Evolutionary conservation across 1,284 basidiomycete species (phyloP), one percentile per base, ranked within the genome.

Genomic region (Veloboletus limbatus): DNA sequence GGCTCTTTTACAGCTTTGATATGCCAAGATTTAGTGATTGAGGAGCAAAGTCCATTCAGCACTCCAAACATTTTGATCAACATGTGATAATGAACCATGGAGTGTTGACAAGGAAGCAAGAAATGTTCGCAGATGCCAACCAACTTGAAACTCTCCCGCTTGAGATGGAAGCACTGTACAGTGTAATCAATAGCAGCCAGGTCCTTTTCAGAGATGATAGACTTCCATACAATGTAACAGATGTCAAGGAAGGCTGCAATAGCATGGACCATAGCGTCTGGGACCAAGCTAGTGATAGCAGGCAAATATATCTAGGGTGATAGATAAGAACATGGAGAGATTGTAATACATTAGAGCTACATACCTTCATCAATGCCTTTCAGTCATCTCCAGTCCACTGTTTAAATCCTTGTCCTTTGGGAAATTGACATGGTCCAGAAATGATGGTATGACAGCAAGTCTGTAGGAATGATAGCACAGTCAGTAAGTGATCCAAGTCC

Each of bases 81-180:
- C 1, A 6, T 13, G 0, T 8, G n/a, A 26, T 56, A 56, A 31
- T 52, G 55, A 1, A 40, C 8, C 6, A 61, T 44, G 17, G 45
- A n/a, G 30, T 63, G 59, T 9, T 63, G 47, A 11, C 53, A 52
- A 8, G 57, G 62, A 3, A 65, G 49, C 9, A 53, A 41, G 26
- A 60, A 53, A 32, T 16, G 36, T 16, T 24, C 24, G 6, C 46
- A 5, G 1, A 40, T 8, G 7, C 14, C n/a, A 47, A n/a, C 55
- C 45, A 3, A 51, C 54, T 8, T 45, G 28, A 22, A 53, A 35
- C 48, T 44, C 0, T 17, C 18, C 5, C 44, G 47, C 8, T 55
- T 41, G 3, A 40, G 10, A 31, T 58, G 47, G 30, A 54, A 58
- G 5, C 30, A 16, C 6, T 13, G 5, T 2, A 58, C 36, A 0